These are phyloP conservation scores for Graphilbum fragrans DNA, from an alignment of 2,329 filamentous ascomycete genomes.

Conservation along the genomic window DNA sequence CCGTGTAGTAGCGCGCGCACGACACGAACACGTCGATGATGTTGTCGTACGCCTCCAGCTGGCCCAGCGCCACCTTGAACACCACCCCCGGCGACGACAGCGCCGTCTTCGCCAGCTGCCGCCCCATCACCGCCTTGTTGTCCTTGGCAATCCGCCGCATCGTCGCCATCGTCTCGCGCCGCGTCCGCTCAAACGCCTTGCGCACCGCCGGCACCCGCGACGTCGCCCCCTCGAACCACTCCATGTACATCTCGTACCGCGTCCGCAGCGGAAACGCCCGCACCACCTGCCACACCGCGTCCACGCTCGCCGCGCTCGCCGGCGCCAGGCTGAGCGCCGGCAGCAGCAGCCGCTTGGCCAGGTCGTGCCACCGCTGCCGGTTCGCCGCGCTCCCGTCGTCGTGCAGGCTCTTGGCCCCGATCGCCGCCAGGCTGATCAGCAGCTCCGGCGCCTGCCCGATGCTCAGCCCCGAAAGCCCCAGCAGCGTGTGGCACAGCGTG, in stretches of 20 bases:
- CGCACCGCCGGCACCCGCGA: slow-evolving; percentile 69
- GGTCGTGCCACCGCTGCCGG: slow-evolving; percentile 65
- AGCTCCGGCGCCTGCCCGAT: slow-evolving; percentile 75
- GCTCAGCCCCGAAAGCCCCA: slow-evolving; percentile 78
- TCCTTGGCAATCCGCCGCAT: slow-evolving; percentile 84
- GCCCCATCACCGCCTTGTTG: slow-evolving; percentile 76
- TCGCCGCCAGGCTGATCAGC: slow-evolving; percentile 71
- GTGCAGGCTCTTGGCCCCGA: slow-evolving; percentile 63
- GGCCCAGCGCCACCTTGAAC: slow-evolving; percentile 76
- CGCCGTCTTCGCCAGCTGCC: slow-evolving; percentile 82
- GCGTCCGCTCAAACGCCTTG: slow-evolving; percentile 63
- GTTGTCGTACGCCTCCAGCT: slow-evolving; percentile 90
- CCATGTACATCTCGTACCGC: slow-evolving; percentile 81
- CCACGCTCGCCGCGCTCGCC: slow-evolving; percentile 71
- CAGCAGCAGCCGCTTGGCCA: slow-evolving; percentile 74
- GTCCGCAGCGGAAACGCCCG: slow-evolving; percentile 63
- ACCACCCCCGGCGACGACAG: slow-evolving; percentile 84
- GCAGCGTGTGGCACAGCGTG: slow-evolving; percentile 67
- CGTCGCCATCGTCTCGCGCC: slow-evolving; percentile 68
- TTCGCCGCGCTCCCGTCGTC: slow-evolving; percentile 62
- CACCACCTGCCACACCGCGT: slow-evolving; percentile 76
- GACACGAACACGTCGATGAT: slow-evolving; percentile 91
- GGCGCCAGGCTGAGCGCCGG: slow-evolving; percentile 80
- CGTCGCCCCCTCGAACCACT: slow-evolving; percentile 76
- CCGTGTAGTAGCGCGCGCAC: slow-evolving; percentile 87